phyloP scores from a whole-genome alignment of 495 filamentous ascomycete genomes.

The Lichenothelia convexa region DNA sequence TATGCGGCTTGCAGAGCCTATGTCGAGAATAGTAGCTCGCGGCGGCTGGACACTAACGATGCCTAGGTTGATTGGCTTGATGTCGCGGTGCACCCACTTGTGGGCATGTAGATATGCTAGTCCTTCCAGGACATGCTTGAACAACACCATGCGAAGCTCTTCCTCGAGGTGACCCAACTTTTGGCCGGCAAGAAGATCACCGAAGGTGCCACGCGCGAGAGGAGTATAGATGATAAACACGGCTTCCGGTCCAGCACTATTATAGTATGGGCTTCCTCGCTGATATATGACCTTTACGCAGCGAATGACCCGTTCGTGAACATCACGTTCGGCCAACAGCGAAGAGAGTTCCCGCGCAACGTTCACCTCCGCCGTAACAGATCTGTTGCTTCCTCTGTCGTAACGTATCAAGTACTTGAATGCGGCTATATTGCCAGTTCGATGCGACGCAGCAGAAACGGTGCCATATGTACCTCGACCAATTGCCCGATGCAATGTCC shows the following conservation, averaged over 20 bases:
- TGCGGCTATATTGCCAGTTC: not conserved
- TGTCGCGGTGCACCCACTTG: not conserved
- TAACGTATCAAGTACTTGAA: not conserved
- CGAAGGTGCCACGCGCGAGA: not conserved
- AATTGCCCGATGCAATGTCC: not conserved
- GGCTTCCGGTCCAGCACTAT: not conserved
- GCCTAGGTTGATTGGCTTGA: not conserved
- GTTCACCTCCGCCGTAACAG: not conserved
- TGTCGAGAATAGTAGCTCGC: not conserved
- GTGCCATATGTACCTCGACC: not conserved
- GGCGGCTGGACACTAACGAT: not conserved
- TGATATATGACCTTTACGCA: not conserved
- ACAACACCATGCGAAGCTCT: not conserved
- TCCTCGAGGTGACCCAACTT: not conserved
- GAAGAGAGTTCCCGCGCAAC: not conserved
- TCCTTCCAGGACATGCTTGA: not conserved
- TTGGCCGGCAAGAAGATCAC: not conserved
- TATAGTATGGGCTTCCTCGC: not conserved
- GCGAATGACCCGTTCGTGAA: not conserved
- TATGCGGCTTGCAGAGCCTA: not conserved
- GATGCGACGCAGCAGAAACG: not conserved
- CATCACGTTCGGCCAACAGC: not conserved
- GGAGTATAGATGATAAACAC: not conserved
- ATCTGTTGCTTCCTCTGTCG: not conserved
- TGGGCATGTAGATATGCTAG: not conserved